phyloP scores from a whole-genome alignment of 352 stramenopile genomes.

The Phytophthora megakarya region DNA sequence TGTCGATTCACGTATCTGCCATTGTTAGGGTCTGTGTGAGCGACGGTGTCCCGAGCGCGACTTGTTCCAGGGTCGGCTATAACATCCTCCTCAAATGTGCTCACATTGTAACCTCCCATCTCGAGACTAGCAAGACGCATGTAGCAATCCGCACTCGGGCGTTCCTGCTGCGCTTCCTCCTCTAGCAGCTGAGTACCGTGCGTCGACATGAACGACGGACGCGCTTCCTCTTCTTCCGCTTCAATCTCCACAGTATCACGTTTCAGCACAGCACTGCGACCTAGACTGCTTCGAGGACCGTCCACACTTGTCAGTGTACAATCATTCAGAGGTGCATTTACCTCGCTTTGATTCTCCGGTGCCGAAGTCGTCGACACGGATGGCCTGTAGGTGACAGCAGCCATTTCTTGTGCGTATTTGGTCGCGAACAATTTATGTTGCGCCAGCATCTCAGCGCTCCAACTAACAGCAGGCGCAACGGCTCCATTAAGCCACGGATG shows the following conservation, averaged over 20 bases:
- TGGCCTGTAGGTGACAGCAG: conserved; percentile 27
- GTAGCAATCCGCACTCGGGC: conserved; percentile 71
- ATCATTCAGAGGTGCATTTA: conserved; percentile 8
- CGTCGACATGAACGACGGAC: conserved; percentile 78
- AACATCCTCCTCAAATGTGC: conserved; percentile 30
- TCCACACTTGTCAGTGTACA: conserved; percentile 14
- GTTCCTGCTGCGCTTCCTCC: conserved; percentile 42
- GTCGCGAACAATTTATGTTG: conserved; percentile 51
- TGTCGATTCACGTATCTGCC: conserved; percentile 15
- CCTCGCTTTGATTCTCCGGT: conserved; percentile 12
- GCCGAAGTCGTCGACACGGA: conserved; percentile 26
- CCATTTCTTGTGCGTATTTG: conserved; percentile 52
- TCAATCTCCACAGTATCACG: conserved; percentile 29
- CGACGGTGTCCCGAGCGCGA: background rate
- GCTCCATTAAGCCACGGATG: conserved; percentile 73
- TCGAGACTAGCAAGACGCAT: conserved; percentile 76
- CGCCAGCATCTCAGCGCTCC: conserved; percentile 47
- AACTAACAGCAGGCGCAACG: conserved; percentile 52
- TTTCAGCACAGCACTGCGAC: conserved; percentile 7
- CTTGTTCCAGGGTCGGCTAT: conserved; percentile 17
- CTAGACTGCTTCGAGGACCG: conserved; percentile 14
- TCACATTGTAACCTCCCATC: conserved; percentile 47
- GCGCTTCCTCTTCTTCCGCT: conserved; percentile 43
- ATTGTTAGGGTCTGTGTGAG: background rate
- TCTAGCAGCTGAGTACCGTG: conserved; percentile 52